These are phyloP conservation scores for Dryadomyces quercivorus DNA, from an alignment of 2,329 filamentous ascomycete genomes.

Conservation along the genomic window DNA sequence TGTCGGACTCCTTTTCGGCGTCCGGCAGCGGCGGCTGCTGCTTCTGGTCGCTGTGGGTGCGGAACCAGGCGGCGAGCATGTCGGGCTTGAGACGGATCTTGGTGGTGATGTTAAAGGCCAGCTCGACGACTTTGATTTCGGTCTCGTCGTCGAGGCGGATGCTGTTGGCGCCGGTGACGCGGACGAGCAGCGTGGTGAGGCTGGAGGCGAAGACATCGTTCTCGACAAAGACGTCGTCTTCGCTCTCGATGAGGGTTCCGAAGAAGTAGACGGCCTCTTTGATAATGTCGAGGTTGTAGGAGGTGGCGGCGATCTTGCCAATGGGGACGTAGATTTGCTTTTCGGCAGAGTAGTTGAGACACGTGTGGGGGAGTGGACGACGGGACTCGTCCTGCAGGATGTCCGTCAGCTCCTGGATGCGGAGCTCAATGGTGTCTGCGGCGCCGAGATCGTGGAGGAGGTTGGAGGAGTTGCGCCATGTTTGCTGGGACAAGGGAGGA, in stretches of 20 bases:
- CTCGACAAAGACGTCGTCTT: slow-evolving; percentile 89
- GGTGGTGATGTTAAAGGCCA: slow-evolving; percentile 90
- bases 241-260: slow-evolving; percentile 85
- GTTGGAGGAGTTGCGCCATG: slow-evolving; percentile 51
- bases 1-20: slow-evolving; percentile 32
- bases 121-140: slow-evolving; percentile 79
- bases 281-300: slow-evolving; percentile 76
- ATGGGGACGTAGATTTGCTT: slow-evolving; percentile 85
- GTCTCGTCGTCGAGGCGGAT: slow-evolving; percentile 67
- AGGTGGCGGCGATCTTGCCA: slow-evolving; percentile 76
- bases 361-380: slow-evolving; percentile 79
- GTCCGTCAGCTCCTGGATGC: slow-evolving; percentile 50
- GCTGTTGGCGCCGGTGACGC: slow-evolving; percentile 62
- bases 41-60: slow-evolving; percentile 32
- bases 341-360: slow-evolving; percentile 72
- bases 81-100: slow-evolving; percentile 85
- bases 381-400: slow-evolving; percentile 84
- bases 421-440: slow-evolving; percentile 49
- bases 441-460: slow-evolving; percentile 47
- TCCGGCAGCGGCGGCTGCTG: slow-evolving; percentile 13
- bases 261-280: slow-evolving; percentile 78
- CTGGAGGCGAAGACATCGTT: slow-evolving; percentile 76
- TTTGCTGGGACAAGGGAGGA: slow-evolving; percentile 29
- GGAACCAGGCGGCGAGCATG: slow-evolving; percentile 88
- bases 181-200: slow-evolving; percentile 73